Evolutionary conservation across 176 grass and related monocot genomes (phyloP), one percentile per base, ranked within the genome.

Genomic region (Pontederia crassipes): DNA sequence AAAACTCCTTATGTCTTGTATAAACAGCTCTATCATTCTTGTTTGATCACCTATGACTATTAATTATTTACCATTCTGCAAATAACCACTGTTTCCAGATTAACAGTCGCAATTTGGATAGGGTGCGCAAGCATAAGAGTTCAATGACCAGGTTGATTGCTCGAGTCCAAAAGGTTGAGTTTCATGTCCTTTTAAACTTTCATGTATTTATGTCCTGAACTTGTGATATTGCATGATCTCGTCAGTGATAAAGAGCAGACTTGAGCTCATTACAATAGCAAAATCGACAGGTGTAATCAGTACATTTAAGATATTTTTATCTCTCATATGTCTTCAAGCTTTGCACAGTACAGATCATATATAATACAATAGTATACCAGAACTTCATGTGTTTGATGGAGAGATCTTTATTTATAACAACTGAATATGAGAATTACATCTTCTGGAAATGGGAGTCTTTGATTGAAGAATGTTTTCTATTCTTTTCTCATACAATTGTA

Each of bases 61-160:
- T 58, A 63, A 56, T 71, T 69, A 64, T 29, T 69, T 61, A 24
- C 48, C 27, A 56, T 54, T 16, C 52, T 9, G 52, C 8, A 10
- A 52, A 52, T 53, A 27, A 28, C 9, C 28, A 45, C 26, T 45
- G 4, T 54, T 7, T 72, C 26, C 58, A 72, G 58, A 72, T 72
- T 16, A 54, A 48, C 10, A 72, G 70, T 29, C 28, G 27, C 58
- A 72, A 72, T 49, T 45, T 72, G 49, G 70, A 72, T 15, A 62
- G 28, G 48, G 70, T 72, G 14, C 28, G 58, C 58, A 72, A 62
- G 70, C 57, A 61, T 45, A 62, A 72, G 57, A 62, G 70, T 62
- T 14, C 58, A 53, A 72, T 62, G 70, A 62, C 70, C 11, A 72
- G 70, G 48, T 62, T 72, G 47, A 72, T 18, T 53, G 70, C 57